Evolutionary conservation across 331 rosid species (phyloP).

Genomic region (Pyracantha coccinea): DNA sequence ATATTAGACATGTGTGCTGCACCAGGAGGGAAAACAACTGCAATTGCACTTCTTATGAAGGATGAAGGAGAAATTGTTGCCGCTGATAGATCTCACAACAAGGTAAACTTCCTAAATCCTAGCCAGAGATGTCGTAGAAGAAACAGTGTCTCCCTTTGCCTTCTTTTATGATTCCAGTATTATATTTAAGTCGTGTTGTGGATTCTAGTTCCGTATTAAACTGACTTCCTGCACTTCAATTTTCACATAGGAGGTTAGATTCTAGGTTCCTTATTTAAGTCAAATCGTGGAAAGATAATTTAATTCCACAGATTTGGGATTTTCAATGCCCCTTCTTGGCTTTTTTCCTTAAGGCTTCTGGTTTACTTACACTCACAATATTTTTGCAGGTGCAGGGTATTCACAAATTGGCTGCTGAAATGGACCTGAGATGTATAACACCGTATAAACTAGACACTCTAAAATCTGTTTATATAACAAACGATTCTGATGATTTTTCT

Average conservation of each 20-base stretch:
- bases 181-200: neutral
- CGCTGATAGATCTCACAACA: constrained; percentile 89
- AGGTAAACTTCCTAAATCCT: constrained; percentile 35
- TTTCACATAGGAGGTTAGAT: neutral
- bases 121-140: neutral
- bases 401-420: constrained; percentile 81
- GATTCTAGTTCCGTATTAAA: neutral
- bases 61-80: constrained; percentile 91
- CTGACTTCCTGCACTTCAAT: neutral
- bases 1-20: constrained; percentile 99
- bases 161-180: neutral
- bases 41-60: constrained; percentile 88
- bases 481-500: constrained; percentile 25
- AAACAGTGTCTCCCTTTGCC: neutral
- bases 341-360: neutral
- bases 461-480: constrained; percentile 58
- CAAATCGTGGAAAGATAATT: neutral
- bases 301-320: neutral
- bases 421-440: constrained; percentile 79
- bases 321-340: neutral
- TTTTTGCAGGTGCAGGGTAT: constrained; percentile 64
- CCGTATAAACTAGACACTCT: constrained; percentile 75
- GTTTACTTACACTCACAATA: neutral
- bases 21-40: constrained; percentile 97
- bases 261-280: neutral